Evolutionary conservation across 169 alveolate species (phyloP).

Genomic region (Cryptosporidium tyzzeri): DNA sequence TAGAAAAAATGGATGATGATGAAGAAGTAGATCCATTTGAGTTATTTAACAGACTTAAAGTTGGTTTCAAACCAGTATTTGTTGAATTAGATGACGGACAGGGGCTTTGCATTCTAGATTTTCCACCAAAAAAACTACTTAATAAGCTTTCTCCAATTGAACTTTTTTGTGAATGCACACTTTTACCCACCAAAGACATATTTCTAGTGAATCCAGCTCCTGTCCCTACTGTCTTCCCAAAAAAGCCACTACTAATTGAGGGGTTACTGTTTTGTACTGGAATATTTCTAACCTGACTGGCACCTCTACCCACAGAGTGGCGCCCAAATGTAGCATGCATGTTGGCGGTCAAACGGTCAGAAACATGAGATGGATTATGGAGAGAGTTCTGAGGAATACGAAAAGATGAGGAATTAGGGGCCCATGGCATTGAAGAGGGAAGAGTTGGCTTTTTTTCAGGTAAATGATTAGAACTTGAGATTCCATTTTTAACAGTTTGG

Average conservation of each 20-base stretch:
- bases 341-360: not conserved
- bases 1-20: conserved; percentile 11
- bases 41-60: not conserved
- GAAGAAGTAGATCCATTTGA: not conserved
- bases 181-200: not conserved
- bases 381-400: not conserved
- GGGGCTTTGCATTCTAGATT: not conserved
- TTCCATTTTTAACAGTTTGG: not conserved
- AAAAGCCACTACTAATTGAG: not conserved
- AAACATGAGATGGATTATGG: not conserved
- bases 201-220: not conserved
- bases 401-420: not conserved
- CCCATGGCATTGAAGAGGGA: not conserved
- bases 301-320: conserved; percentile 6
- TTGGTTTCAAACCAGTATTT: not conserved
- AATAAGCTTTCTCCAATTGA: not conserved
- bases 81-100: not conserved
- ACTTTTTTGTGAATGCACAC: not conserved
- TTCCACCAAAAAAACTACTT: not conserved
- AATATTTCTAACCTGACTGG: not conserved
- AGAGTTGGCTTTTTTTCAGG: not conserved
- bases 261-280: not conserved
- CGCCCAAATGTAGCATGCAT: not conserved
- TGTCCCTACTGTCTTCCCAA: not conserved
- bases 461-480: not conserved